These are phyloP conservation scores for Cyclotella atomus DNA, from an alignment of 108 stramenopile genomes.

Conservation along the genomic window DNA sequence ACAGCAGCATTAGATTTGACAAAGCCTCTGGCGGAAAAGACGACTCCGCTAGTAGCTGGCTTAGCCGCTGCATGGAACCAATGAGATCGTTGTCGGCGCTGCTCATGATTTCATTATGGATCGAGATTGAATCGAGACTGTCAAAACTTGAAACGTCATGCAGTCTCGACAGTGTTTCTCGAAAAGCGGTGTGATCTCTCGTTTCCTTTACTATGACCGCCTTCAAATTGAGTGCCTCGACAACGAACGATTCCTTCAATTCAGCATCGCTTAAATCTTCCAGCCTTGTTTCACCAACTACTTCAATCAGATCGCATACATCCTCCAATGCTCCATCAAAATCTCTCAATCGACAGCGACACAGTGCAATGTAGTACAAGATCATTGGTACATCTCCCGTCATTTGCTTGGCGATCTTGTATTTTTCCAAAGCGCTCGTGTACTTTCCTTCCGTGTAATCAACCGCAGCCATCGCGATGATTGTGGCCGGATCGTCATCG, in stretches of 20 bases:
- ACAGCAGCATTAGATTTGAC: slow-evolving; percentile 82
- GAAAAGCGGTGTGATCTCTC: slow-evolving; percentile 64
- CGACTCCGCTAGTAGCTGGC: slow-evolving; percentile 67
- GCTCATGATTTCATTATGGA: slow-evolving; percentile 86
- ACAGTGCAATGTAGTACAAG: slow-evolving; percentile 89
- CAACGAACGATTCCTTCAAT: slow-evolving; percentile 59
- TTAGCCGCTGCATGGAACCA: slow-evolving; percentile 75
- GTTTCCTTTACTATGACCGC: slow-evolving; percentile 75
- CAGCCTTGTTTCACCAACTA: background rate
- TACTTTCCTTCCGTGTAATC: slow-evolving; percentile 79
- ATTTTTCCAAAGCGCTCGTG: slow-evolving; percentile 65
- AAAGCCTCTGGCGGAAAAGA: slow-evolving; percentile 89
- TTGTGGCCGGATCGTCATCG: slow-evolving; percentile 75
- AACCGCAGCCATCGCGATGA: slow-evolving; percentile 73
- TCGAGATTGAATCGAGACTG: slow-evolving; percentile 83
- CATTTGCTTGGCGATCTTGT: slow-evolving; percentile 69
- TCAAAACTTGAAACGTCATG: slow-evolving; percentile 52
- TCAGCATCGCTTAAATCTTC: too few relatives aligned
- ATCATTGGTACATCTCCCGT: slow-evolving; percentile 77
- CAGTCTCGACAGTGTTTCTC: slow-evolving; percentile 75
- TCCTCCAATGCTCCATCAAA: slow-evolving; percentile 62
- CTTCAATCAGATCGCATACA: slow-evolving; percentile 72
- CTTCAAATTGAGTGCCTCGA: slow-evolving; percentile 89
- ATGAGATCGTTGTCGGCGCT: slow-evolving; percentile 69
- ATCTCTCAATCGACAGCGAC: slow-evolving; percentile 77